These are phyloP conservation scores for Pezicula radicicola DNA, from an alignment of 2,329 filamentous ascomycete species.

Conservation along the genomic window DNA sequence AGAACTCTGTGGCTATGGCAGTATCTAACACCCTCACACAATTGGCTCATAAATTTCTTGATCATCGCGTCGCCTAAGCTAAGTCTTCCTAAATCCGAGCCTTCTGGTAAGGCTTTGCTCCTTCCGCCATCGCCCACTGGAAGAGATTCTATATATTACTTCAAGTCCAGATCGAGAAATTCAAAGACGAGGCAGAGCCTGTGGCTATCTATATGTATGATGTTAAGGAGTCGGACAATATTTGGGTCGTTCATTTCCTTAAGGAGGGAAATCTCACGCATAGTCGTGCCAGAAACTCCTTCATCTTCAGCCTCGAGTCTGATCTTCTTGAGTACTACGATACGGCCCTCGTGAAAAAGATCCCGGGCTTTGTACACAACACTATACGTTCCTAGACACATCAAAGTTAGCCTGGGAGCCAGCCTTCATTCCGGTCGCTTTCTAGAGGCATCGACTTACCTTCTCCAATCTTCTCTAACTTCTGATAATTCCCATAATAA, in stretches of 20 bases:
- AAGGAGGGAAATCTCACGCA: constrained; percentile 88
- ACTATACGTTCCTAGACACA: constrained; percentile 48
- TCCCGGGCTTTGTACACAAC: constrained; percentile 94
- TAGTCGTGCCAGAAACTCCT: constrained; percentile 87
- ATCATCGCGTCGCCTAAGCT: constrained; percentile 78
- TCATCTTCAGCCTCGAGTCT: constrained; percentile 93
- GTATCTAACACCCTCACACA: constrained; percentile 80
- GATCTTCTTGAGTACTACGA: constrained; percentile 94
- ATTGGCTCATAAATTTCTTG: constrained; percentile 89
- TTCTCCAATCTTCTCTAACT: constrained; percentile 95
- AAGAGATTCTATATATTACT: constrained; percentile 94
- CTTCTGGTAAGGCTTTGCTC: constrained; percentile 80
- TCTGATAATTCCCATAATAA: constrained; percentile 79
- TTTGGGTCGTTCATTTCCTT: constrained; percentile 94
- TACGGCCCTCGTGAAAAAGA: constrained; percentile 75
- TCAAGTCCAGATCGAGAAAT: constrained; percentile 86
- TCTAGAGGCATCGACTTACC: constrained; percentile 54
- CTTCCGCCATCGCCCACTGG: constrained; percentile 81
- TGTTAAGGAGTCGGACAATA: constrained; percentile 85
- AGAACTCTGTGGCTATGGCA: constrained; percentile 86
- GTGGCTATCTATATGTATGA: constrained; percentile 90
- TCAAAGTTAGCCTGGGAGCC: not conserved
- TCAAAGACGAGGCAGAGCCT: constrained; percentile 94
- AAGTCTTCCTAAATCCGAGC: constrained; percentile 63
- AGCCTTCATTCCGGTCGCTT: constrained; percentile 1